These are phyloP conservation scores for Salisapilia sapeloensis DNA, from an alignment of 352 stramenopile species.

Conservation along the genomic window DNA sequence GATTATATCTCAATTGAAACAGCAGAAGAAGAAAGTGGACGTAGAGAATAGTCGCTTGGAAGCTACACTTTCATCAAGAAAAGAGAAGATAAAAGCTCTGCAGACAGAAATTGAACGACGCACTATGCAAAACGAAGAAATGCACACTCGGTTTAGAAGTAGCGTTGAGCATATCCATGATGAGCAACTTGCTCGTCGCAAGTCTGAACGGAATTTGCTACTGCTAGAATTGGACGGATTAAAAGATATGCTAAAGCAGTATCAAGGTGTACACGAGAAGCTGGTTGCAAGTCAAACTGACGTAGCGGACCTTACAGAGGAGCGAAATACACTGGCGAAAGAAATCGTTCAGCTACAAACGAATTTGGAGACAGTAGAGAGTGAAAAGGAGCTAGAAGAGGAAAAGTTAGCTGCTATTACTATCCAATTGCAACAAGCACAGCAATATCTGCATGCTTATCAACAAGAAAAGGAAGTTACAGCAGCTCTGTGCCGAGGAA, in stretches of 20 bases:
- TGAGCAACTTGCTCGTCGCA: constrained; percentile 26
- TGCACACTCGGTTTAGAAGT: no score
- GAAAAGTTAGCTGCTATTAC: no score
- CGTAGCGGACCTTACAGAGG: constrained; percentile 4
- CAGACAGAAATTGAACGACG: constrained; percentile 15
- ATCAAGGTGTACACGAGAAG: constrained; percentile 17
- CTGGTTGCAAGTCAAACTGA: constrained; percentile 5
- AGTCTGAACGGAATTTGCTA: constrained; percentile 23
- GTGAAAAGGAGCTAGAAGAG: no score
- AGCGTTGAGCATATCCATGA: constrained; percentile 11
- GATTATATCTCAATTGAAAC: constrained; percentile 13
- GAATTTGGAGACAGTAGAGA: neutral
- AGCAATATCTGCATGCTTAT: no score
- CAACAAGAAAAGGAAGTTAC: no score
- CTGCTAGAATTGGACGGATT: constrained; percentile 18
- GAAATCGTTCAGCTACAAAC: neutral
- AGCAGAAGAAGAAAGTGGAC: constrained; percentile 28
- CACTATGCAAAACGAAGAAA: constrained; percentile 28
- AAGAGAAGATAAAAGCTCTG: constrained; percentile 8
- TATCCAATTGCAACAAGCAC: no score
- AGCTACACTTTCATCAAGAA: no score
- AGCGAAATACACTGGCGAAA: no score
- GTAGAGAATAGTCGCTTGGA: constrained; percentile 26
- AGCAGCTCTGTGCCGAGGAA: no score
- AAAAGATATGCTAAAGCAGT: constrained; percentile 18